phyloP scores from a whole-genome alignment of 192 early-diverging fungal species.

The Endogone sp. region DNA sequence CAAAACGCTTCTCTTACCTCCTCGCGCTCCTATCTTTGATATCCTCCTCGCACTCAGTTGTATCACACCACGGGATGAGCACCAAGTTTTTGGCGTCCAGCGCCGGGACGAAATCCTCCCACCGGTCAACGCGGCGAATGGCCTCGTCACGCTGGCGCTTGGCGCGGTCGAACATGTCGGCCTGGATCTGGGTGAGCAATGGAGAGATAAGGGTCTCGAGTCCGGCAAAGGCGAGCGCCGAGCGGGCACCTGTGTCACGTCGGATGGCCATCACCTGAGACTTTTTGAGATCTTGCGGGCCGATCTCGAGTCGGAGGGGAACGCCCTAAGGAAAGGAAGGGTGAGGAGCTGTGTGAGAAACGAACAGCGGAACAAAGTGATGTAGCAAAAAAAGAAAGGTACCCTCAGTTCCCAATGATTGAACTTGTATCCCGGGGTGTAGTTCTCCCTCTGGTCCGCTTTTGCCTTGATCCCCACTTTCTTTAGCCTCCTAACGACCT shows the following conservation, averaged over 20 bases:
- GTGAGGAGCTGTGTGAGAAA: too few species aligned
- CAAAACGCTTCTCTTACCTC: slow-evolving; percentile 32
- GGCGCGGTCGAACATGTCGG: slow-evolving; percentile 87
- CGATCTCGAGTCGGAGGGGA: slow-evolving; percentile 94
- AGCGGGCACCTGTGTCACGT: slow-evolving; percentile 72
- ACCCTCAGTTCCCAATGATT: slow-evolving; percentile 96
- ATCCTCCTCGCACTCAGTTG: slow-evolving; percentile 84
- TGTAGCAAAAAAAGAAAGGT: slow-evolving; percentile 9
- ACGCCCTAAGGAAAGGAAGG: slow-evolving; percentile 82
- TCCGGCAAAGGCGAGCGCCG: slow-evolving; percentile 53
- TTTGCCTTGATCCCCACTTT: slow-evolving; percentile 73
- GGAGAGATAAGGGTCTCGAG: slow-evolving; percentile 57
- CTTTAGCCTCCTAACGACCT: slow-evolving; percentile 64
- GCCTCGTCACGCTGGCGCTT: slow-evolving; percentile 70
- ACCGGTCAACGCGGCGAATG: slow-evolving; percentile 74
- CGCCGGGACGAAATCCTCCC: slow-evolving; percentile 92
- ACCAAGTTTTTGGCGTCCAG: slow-evolving; percentile 85
- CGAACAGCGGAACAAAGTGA: slow-evolving; percentile 20
- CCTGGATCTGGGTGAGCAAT: slow-evolving; percentile 76
- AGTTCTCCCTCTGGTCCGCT: slow-evolving; percentile 74
- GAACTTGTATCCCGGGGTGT: slow-evolving; percentile 97
- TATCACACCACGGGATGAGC: slow-evolving; percentile 96
- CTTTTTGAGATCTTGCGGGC: slow-evolving; percentile 90
- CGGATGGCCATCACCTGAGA: slow-evolving; percentile 73
- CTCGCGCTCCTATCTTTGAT: slow-evolving; percentile 92